These are phyloP conservation scores for Mucuna pruriens DNA, from an alignment of 306 rosid species.

Conservation along the genomic window DNA sequence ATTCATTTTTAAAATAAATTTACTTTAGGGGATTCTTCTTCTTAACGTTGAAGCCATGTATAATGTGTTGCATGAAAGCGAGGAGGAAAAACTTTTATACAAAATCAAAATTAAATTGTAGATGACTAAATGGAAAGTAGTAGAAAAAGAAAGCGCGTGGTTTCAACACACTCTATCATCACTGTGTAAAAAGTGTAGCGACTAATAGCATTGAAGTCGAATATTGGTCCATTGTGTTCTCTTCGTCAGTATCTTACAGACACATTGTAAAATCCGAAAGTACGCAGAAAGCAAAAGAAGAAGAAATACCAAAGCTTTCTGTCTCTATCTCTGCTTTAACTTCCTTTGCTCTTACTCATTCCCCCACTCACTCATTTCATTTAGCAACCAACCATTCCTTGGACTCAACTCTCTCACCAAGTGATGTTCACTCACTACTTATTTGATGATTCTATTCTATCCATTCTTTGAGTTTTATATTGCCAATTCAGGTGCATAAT, in stretches of 20 bases:
- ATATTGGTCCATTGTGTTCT: background rate
- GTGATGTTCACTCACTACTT: conserved; percentile 43
- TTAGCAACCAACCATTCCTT: conserved; percentile 36
- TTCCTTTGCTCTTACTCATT: conserved; percentile 63
- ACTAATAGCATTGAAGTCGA: conserved; percentile 9
- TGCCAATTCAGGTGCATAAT: background rate
- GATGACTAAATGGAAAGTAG: background rate
- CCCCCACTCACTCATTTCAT: conserved; percentile 48
- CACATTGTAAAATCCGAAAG: conserved; percentile 43
- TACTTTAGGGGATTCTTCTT: conserved; percentile 11
- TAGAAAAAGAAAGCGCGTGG: background rate
- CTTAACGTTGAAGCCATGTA: conserved; percentile 21
- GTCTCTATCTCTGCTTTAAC: conserved; percentile 44
- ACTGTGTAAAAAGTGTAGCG: background rate
- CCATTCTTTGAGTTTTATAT: conserved; percentile 4
- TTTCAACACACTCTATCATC: background rate
- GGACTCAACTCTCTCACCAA: conserved; percentile 35
- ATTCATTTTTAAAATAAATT: background rate
- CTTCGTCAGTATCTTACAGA: conserved; percentile 7
- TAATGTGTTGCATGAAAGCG: background rate
- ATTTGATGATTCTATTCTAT: conserved; percentile 32
- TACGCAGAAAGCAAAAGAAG: conserved; percentile 42
- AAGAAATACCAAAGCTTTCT: conserved; percentile 32
- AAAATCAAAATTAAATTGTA: background rate
- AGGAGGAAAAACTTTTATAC: background rate